Percentiles rank a stretch among this genome's conserved stretches.
Conservation (phyloP, 2,329 filamentous ascomycete genomes). For the Colletotrichum magnum region DNA sequence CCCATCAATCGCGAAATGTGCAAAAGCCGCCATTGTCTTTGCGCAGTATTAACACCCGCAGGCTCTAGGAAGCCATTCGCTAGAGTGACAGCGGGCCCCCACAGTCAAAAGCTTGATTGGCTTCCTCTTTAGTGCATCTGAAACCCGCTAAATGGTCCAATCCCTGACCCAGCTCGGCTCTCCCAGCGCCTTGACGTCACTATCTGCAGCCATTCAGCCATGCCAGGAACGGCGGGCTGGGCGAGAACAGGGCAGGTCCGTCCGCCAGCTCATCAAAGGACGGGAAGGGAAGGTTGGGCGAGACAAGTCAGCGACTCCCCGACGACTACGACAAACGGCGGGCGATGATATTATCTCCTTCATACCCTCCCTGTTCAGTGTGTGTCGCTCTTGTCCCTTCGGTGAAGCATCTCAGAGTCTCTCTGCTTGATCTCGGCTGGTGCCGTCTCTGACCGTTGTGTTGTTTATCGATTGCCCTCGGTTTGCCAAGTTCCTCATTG, state of each 20-base stretch:
- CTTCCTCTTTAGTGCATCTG: conserved; percentile 28
- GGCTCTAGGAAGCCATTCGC: conserved; percentile 3
- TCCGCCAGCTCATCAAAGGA: conserved; percentile 19
- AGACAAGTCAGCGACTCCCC: conserved; percentile 24
- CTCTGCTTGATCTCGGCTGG: background rate
- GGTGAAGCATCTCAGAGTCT: background rate
- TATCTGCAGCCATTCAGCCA: conserved; percentile 1
- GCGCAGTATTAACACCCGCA: background rate
- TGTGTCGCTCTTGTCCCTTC: background rate
- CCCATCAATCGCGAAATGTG: conserved; percentile 10
- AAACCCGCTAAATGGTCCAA: conserved; percentile 28
- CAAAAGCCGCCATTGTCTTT: conserved; percentile 1
- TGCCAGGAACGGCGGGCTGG: conserved; percentile 14
- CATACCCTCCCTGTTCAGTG: background rate
- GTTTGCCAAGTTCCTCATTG: background rate
- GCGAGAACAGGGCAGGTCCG: conserved; percentile 21
- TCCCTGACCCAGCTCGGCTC: conserved; percentile 22
- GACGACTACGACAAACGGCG: background rate
- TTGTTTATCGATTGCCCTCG: background rate
- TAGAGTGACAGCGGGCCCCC: conserved; percentile 18
- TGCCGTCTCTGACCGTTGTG: conserved; percentile 6
- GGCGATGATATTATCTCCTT: background rate
- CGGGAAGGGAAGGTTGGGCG: background rate
- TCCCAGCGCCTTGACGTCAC: conserved; percentile 36
- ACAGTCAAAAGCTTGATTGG: conserved; percentile 33